Evolutionary conservation across 208 protist genomes (phyloP).

Genomic region (Leishmania tarentolae): DNA sequence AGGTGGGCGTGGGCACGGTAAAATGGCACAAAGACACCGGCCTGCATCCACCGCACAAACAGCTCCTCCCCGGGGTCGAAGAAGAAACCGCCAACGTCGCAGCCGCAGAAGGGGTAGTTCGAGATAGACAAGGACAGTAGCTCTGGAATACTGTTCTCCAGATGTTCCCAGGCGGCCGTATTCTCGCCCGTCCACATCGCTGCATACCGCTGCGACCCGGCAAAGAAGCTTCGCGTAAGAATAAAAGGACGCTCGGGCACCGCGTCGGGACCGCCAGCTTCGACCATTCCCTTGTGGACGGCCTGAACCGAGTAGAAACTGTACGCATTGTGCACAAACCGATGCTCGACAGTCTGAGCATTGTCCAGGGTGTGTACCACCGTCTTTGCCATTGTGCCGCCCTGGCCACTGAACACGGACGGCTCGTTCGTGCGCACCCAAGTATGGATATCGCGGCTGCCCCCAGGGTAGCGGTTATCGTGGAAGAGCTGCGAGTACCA

Average conservation of each 20-base stretch:
- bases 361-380: constrained; percentile 79
- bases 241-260: constrained; percentile 95
- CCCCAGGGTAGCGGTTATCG: constrained; percentile 89
- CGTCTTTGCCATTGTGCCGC: constrained; percentile 95
- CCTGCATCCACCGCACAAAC: constrained; percentile 98
- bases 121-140: constrained; percentile 95
- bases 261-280: constrained; percentile 40
- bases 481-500: constrained; percentile 94
- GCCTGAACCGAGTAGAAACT: constrained; percentile 90
- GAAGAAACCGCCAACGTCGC: constrained; percentile 99
- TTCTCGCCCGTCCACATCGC: constrained; percentile 99
- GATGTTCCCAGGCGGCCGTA: constrained; percentile 94
- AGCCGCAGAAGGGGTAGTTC: constrained; percentile 96
- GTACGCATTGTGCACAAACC: constrained; percentile 99
- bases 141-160: constrained; percentile 95
- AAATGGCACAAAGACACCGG: constrained; percentile 97
- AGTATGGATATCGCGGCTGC: constrained; percentile 92
- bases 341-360: constrained; percentile 86
- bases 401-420: constrained; percentile 96
- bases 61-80: constrained; percentile 96
- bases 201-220: constrained; percentile 96
- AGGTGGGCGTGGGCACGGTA: constrained; percentile 97
- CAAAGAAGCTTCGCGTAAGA: constrained; percentile 98
- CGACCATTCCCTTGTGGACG: constrained; percentile 88
- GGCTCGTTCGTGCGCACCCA: constrained; percentile 99